A percentile compares a stretch with the other conserved stretches of the same genome.
Evolutionary conservation across 768 basidiomycete species (phyloP).

Genomic region (Mrakia gelida): DNA sequence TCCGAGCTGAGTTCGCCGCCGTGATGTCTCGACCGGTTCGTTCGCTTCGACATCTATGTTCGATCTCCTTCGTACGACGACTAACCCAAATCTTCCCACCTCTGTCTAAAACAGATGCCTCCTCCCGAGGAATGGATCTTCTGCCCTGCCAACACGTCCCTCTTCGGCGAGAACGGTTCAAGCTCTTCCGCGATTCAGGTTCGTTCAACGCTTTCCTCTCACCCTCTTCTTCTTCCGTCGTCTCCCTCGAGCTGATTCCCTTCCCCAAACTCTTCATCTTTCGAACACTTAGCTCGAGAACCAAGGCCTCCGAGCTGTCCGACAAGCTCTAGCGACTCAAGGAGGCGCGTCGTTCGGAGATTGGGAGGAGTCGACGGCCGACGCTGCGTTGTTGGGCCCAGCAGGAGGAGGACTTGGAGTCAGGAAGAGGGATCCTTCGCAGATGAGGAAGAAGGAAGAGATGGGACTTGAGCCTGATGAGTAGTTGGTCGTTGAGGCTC

Average conservation of each 20-base stretch:
- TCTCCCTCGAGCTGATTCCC: too few species aligned
- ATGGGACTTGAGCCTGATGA: too few species aligned
- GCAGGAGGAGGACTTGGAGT: neutral
- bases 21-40: constrained; percentile 38
- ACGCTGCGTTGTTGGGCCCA: neutral
- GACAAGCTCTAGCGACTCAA: neutral
- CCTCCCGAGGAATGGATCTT: constrained; percentile 42
- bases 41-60: neutral
- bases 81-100: neutral
- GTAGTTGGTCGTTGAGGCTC: too few species aligned
- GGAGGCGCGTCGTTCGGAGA: neutral
- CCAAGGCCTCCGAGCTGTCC: neutral
- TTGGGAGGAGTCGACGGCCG: neutral
- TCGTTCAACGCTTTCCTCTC: neutral
- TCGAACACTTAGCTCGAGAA: neutral
- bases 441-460: too few species aligned
- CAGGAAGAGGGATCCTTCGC: neutral
- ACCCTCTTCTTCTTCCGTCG: neutral
- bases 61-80: neutral
- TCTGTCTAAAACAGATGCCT: constrained; percentile 30
- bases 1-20: constrained; percentile 41
- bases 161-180: constrained; percentile 30
- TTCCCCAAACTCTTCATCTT: neutral
- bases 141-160: constrained; percentile 33
- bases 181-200: constrained; percentile 1